phyloP scores from a whole-genome alignment of 192 early-diverging fungal species.

The Chytriomyces sp. region DNA sequence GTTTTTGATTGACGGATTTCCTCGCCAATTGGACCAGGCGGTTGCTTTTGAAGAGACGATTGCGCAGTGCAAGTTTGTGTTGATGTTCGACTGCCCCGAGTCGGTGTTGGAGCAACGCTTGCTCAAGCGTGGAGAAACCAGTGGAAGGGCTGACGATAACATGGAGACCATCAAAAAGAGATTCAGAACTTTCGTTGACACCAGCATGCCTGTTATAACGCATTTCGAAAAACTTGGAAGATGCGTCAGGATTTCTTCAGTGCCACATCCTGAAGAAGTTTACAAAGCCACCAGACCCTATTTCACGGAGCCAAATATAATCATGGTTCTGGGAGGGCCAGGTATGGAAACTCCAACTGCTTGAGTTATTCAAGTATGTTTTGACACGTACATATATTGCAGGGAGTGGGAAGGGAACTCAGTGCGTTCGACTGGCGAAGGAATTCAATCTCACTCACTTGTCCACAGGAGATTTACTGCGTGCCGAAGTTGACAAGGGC shows the following conservation, averaged over 20 bases:
- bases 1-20: conserved; percentile 72
- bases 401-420: conserved; percentile 86
- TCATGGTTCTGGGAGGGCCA: conserved; percentile 61
- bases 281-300: conserved; percentile 39
- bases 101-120: conserved; percentile 79
- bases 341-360: conserved; percentile 14
- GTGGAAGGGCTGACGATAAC: conserved; percentile 92
- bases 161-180: conserved; percentile 92
- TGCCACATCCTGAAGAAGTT: conserved; percentile 41
- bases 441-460: conserved; percentile 91
- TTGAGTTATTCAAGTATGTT: neutral
- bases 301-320: conserved; percentile 44
- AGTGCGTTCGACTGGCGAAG: conserved; percentile 72
- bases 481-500: conserved; percentile 77
- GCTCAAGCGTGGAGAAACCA: conserved; percentile 88
- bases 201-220: conserved; percentile 87
- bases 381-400: neutral
- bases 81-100: conserved; percentile 94
- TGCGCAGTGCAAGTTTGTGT: conserved; percentile 71
- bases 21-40: conserved; percentile 63
- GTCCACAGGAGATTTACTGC: conserved; percentile 92
- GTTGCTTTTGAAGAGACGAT: conserved; percentile 61
- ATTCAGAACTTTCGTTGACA: conserved; percentile 82
- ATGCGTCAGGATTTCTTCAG: conserved; percentile 54
- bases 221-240: conserved; percentile 51